Evolutionary conservation across 1,284 basidiomycete species (phyloP), one percentile per base, ranked within the genome.

Genomic region (Apiotrichum montevideense): DNA sequence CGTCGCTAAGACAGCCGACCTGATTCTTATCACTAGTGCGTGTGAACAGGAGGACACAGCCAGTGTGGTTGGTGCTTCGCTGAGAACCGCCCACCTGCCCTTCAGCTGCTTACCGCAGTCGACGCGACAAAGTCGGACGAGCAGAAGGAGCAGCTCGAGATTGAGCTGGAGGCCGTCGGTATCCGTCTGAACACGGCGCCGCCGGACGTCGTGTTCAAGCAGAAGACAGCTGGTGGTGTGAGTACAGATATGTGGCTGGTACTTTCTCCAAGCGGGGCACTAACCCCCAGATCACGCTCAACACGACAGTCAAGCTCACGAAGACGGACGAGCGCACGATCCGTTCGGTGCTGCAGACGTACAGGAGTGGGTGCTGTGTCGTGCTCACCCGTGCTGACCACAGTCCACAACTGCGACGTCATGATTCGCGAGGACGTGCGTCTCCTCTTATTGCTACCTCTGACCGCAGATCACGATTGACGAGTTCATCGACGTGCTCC

Each of bases 51-150:
- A 29, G 29, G 29, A 29, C 29, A 29, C 3, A 29, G 29, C 29
- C 29, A 29, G 29, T 29, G 29, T 29, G 29, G 29, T 29, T 3
- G 29, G 29, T 29, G 29, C 29, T 3, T 29, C 29, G 29, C 29
- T 29, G 29, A 21, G 6, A 13, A 35, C 39, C 9, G 37, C 44
- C n/a, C 10, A 29, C 3, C 4, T 9, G 37, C 37, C 37, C 37
- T n/a, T 33, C 11, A 4, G 3, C 10, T 29, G 34, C 35, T 53
- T 21, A 48, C 49, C 13, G 6, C 52, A 89, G 82, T 95, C 52
- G 95, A 98, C 70, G 93, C 94, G 4, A 98, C 93, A 6, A 98
- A 98, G 75, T 90, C 90, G 4, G 87, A 91, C 47, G 91, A 97
- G 73, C 96, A 98, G 71, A 85, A 88, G 59, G 81, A 83, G 43